phyloP scores from a whole-genome alignment of 495 filamentous ascomycete genomes.

The Penicillium parvum region DNA sequence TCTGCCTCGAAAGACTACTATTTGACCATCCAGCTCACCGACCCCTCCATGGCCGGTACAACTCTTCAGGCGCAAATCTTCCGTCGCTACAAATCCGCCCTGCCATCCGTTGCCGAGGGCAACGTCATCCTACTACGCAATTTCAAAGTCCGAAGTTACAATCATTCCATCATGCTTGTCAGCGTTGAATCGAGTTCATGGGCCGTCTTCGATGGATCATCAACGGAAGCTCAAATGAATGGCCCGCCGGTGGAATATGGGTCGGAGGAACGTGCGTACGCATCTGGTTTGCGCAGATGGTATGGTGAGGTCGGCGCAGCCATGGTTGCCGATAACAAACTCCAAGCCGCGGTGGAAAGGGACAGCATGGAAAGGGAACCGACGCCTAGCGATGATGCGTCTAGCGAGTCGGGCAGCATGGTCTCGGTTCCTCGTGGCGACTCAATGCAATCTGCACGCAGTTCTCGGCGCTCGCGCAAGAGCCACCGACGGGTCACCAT shows the following conservation, averaged over 20 bases:
- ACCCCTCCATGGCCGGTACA: slow-evolving; percentile 51
- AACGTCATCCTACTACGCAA: slow-evolving; percentile 72
- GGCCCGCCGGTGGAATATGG: slow-evolving; percentile 65
- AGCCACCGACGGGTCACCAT: slow-evolving; percentile 37
- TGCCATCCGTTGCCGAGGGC: slow-evolving; percentile 66
- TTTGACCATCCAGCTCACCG: slow-evolving; percentile 65
- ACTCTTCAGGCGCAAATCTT: slow-evolving; percentile 60
- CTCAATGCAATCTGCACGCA: slow-evolving; percentile 21
- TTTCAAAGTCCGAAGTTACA: slow-evolving; percentile 59
- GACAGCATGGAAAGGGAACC: slow-evolving; percentile 28
- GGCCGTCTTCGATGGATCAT: slow-evolving; percentile 52
- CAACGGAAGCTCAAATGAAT: slow-evolving; percentile 44
- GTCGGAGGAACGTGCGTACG: slow-evolving; percentile 53
- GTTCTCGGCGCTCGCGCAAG: slow-evolving; percentile 31
- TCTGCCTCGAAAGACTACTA: slow-evolving; percentile 65
- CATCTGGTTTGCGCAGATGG: slow-evolving; percentile 48
- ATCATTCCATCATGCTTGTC: slow-evolving; percentile 42
- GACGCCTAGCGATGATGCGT: slow-evolving; percentile 29
- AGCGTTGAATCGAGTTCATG: slow-evolving; percentile 54
- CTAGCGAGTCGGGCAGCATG: slow-evolving; percentile 35
- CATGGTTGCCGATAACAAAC: slow-evolving; percentile 36
- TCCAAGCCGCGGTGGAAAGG: slow-evolving; percentile 35
- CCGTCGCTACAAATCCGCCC: slow-evolving; percentile 63
- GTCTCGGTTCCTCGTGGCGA: slow-evolving; percentile 21
- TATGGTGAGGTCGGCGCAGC: slow-evolving; percentile 30